These are phyloP conservation scores for Auriscalpium vulgare DNA, from an alignment of 768 basidiomycete species.

Conservation along the genomic window DNA sequence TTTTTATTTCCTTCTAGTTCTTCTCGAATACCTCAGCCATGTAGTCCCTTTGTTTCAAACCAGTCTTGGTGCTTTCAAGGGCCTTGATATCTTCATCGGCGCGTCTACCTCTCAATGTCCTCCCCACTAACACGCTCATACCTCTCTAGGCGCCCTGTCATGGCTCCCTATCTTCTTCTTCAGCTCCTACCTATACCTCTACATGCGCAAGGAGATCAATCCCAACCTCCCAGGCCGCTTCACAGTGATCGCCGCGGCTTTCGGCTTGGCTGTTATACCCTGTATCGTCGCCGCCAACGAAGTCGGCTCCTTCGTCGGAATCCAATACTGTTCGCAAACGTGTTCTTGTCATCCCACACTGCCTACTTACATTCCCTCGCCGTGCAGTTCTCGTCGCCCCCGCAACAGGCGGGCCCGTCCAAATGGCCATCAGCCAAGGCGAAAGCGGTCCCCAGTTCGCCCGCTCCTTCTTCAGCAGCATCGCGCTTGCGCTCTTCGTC, in stretches of 20 bases:
- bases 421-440: constrained; percentile 36
- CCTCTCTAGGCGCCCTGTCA: constrained; percentile 39
- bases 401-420: neutral
- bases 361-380: neutral
- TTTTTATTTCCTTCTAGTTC: constrained; percentile 47
- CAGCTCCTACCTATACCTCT: constrained; percentile 51
- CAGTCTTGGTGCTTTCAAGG: constrained; percentile 38
- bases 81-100: constrained; percentile 58
- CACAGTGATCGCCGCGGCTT: constrained; percentile 34
- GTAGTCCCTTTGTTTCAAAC: constrained; percentile 42
- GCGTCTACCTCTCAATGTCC: constrained; percentile 16
- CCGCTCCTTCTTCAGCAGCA: constrained; percentile 51
- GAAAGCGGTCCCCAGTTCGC: constrained; percentile 27
- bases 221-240: constrained; percentile 43
- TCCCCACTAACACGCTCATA: neutral
- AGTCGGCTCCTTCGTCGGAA: constrained; percentile 56
- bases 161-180: constrained; percentile 61
- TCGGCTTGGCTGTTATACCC: constrained; percentile 48
- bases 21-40: constrained; percentile 56
- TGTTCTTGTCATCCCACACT: neutral
- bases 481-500: constrained; percentile 52
- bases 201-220: constrained; percentile 44
- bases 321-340: constrained; percentile 43
- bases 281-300: constrained; percentile 47
- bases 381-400: neutral